Percentiles rank a stretch among this genome's conserved stretches.
Evolutionary conservation across 441 rosid species (phyloP).

Genomic region (Pelargonium hybrid): DNA sequence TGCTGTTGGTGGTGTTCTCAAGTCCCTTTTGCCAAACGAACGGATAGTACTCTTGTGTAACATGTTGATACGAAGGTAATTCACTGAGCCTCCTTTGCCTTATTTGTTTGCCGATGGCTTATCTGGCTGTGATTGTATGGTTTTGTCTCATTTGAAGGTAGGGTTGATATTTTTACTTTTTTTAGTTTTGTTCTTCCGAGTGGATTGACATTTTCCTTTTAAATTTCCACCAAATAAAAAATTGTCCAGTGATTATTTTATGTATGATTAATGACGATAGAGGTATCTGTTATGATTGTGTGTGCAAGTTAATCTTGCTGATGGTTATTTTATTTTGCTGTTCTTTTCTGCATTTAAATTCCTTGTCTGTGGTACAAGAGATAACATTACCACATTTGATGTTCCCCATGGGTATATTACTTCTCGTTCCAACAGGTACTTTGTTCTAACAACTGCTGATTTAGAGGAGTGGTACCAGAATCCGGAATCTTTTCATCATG

Average conservation of each 20-base stretch:
- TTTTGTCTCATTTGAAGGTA: neutral
- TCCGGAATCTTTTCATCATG: slow-evolving; percentile 96
- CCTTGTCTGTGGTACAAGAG: neutral
- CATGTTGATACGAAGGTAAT: slow-evolving; percentile 83
- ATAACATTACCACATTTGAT: neutral
- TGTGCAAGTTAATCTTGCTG: neutral
- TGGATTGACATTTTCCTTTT: neutral
- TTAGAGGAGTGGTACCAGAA: slow-evolving; percentile 88
- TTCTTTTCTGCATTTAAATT: neutral
- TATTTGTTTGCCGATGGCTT: neutral
- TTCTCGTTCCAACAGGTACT: slow-evolving; percentile 53
- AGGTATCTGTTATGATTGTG: neutral
- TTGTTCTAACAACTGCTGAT: slow-evolving; percentile 78
- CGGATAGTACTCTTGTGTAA: slow-evolving; percentile 73
- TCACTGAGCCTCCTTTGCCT: slow-evolving; percentile 6
- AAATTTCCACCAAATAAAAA: neutral
- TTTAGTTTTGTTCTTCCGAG: neutral
- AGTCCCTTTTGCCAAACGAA: slow-evolving; percentile 75
- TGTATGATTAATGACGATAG: neutral
- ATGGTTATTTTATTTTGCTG: neutral
- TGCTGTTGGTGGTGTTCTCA: slow-evolving; percentile 56
- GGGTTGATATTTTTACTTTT: neutral
- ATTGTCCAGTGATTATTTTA: neutral
- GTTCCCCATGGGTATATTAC: neutral
- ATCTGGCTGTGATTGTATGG: neutral